Percentiles rank a stretch among this genome's conserved stretches.
phyloP scores from a whole-genome alignment of 306 rosid genomes.

The Oemleria cerasiformis region DNA sequence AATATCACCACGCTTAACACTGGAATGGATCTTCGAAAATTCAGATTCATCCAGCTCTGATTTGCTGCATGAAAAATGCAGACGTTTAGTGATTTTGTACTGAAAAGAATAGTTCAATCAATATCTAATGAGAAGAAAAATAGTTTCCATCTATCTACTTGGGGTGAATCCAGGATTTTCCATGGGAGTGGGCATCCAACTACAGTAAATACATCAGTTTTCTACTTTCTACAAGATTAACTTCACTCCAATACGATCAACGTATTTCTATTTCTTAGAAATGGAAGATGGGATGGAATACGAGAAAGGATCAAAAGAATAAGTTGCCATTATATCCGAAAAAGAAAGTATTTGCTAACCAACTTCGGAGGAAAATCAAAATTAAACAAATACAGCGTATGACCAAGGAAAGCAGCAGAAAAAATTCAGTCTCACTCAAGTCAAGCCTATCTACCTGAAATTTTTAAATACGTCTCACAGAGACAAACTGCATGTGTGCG shows the following conservation, averaged over 20 bases:
- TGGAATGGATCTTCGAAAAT: conserved; percentile 67
- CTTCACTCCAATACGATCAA: neutral
- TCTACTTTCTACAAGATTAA: neutral
- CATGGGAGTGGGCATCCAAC: neutral
- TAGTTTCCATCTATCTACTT: neutral
- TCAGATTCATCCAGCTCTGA: conserved; percentile 59
- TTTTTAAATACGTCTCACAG: too few relatives aligned
- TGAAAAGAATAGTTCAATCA: neutral
- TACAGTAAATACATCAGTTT: neutral
- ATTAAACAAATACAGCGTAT: neutral
- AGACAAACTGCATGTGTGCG: too few relatives aligned
- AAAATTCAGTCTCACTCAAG: too few relatives aligned
- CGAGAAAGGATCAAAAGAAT: neutral
- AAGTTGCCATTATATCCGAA: neutral
- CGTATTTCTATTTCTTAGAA: neutral
- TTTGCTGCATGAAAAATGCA: conserved; percentile 49
- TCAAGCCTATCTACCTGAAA: too few relatives aligned
- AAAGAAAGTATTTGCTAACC: neutral
- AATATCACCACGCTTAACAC: conserved; percentile 80
- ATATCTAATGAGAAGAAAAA: neutral
- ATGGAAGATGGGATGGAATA: neutral
- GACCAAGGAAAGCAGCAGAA: neutral
- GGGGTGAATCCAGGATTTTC: neutral
- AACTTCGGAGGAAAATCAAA: neutral
- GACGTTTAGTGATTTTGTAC: conserved; percentile 1